phyloP scores from a whole-genome alignment of 129 eudicot species.

The Sambucus nigra region DNA sequence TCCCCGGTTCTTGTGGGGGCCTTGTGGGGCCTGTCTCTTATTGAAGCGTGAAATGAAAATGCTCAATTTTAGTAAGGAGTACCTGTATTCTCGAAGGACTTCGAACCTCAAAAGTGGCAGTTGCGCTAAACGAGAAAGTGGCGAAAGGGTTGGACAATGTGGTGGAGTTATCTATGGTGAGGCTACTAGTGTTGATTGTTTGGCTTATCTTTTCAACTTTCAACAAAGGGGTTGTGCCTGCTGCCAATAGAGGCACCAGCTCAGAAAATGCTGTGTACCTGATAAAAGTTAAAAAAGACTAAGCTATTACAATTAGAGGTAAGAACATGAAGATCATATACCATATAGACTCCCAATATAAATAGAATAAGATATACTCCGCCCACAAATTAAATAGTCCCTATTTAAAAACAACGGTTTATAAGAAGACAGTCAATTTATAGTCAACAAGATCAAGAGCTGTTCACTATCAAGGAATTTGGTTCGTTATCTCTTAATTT shows the following conservation, averaged over 20 bases:
- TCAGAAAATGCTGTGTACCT: constrained; percentile 99
- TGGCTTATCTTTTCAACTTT: constrained; percentile 80
- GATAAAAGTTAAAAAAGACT: constrained; percentile 15
- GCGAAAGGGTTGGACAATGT: constrained; percentile 84
- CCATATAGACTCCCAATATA: no score
- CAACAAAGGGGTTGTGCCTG: constrained; percentile 65
- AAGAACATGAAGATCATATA: neutral
- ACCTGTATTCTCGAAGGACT: constrained; percentile 94
- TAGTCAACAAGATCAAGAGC: no score
- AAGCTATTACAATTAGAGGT: neutral
- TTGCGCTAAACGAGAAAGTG: constrained; percentile 66
- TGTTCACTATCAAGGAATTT: no score
- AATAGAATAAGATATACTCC: no score
- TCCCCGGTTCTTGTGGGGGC: neutral
- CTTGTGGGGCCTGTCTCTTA: neutral
- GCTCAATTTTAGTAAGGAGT: neutral
- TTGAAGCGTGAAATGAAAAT: no score
- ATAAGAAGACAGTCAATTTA: no score
- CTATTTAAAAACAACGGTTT: no score
- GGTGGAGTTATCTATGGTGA: constrained; percentile 60
- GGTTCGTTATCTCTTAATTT: no score
- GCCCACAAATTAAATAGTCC: no score
- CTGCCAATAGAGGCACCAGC: constrained; percentile 88
- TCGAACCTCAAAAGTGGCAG: constrained; percentile 81
- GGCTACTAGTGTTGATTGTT: constrained; percentile 45